Base-by-base conservation (phyloP, 495 filamentous ascomycete genomes). In the Usnea hakonensis region DNA sequence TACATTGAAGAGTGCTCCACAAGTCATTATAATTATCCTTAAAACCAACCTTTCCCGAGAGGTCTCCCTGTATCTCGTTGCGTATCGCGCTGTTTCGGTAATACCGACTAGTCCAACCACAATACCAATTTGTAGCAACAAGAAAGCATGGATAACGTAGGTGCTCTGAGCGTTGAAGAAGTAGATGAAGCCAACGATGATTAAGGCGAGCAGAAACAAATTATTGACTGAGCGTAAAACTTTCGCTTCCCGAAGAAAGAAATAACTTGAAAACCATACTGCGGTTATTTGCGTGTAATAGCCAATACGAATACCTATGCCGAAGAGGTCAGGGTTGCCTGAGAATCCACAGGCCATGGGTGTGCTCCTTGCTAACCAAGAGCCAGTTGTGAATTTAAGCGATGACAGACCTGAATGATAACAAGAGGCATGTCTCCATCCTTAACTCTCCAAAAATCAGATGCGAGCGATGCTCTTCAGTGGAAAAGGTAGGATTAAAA, bases 241-340 rank as follows among this genome's bases (percentile, higher is more conserved):
- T 16, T 30, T 63, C 11, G 62, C 62, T 48, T 65, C 63, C 14
- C 38, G 23, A n/a, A 66, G 23, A 32, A 65, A 44, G 60, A 73
- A 73, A 43, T 69, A 73, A 28, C 71, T 70, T 11, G 71, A 37
- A 55, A 70, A 64, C 68, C 66, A 73, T 55, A 76, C 28, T 58
- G 74, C 65, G 9, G 75, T 40, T 50, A 65, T 69, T 59, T 76
- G 74, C 1, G 74, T 58, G 55, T 76, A 76, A 55, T 76, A 71
- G 33, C 74, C 74, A 11, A 76, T 65, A 13, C 74, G 72, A 14
- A 76, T 74, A 5, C 74, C 74, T 40, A 74, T 65, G 1, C 74
- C 74, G 32, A 70, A 76, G 14, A 75, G 65, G 37, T 75, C 74
- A 7, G 67, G 35, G 28, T 75, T 68, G 16, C 73, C 73, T 5